These are phyloP conservation scores for Asterochloris erici DNA, from an alignment of 139 green algal genomes.

Conservation along the genomic window DNA sequence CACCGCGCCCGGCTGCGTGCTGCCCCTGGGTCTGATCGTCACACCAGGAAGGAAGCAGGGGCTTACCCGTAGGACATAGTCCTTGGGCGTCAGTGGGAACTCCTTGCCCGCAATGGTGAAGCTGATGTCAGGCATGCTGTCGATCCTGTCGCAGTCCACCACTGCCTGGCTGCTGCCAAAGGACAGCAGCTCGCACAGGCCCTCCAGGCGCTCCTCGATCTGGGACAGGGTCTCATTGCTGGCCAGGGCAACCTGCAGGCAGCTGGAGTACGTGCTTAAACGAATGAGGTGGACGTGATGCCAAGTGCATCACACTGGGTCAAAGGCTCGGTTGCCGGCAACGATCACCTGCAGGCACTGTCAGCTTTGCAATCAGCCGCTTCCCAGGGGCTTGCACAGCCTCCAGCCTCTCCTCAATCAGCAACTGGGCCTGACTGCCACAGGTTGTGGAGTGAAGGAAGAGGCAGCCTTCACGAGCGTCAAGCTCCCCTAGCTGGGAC, in stretches of 20 bases:
- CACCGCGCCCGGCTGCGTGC: too few relatives aligned
- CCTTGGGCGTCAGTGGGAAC: constrained; percentile 71
- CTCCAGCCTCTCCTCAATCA: neutral
- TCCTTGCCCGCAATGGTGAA: constrained; percentile 79
- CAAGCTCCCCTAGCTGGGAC: too few relatives aligned
- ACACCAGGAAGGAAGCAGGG: too few relatives aligned
- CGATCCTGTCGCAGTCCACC: constrained; percentile 85
- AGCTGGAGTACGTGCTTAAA: neutral
- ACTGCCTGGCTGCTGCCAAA: constrained; percentile 57
- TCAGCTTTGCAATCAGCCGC: neutral
- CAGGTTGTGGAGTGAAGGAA: too few relatives aligned
- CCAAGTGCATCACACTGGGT: too few relatives aligned
- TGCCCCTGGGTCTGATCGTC: too few relatives aligned
- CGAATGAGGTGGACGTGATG: too few relatives aligned
- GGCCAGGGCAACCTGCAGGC: constrained; percentile 54
- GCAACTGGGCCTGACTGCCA: neutral
- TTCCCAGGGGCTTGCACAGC: neutral
- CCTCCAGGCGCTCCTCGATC: constrained; percentile 44
- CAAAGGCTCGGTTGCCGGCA: neutral
- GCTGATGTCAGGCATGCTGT: constrained; percentile 69
- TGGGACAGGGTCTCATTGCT: constrained; percentile 66
- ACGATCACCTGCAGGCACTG: neutral
- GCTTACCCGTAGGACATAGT: constrained; percentile 87
- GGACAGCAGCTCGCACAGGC: constrained; percentile 60
- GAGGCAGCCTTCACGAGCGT: too few relatives aligned